Evolutionary conservation across 352 stramenopile genomes (phyloP).

Genomic region (Nothophytophthora sp.): DNA sequence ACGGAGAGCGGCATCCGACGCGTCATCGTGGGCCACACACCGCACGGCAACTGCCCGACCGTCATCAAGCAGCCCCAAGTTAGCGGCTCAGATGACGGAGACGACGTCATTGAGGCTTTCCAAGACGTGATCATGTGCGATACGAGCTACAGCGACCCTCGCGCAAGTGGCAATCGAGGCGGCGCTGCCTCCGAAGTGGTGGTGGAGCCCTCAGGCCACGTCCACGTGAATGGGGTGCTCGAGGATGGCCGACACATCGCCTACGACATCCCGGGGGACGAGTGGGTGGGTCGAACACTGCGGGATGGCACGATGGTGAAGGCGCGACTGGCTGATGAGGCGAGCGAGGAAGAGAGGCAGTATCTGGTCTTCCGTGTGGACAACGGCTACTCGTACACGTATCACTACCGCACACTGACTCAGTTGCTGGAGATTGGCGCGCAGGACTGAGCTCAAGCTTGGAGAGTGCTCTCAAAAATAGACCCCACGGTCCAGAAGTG

Average conservation of each 20-base stretch:
- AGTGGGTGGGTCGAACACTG: slow-evolving; percentile 49
- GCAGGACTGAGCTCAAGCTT: slow-evolving; percentile 7
- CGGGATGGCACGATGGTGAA: slow-evolving; percentile 67
- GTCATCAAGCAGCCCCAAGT: slow-evolving; percentile 62
- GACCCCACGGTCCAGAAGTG: too few species aligned
- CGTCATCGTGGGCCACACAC: slow-evolving; percentile 91
- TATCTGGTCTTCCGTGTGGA: slow-evolving; percentile 69
- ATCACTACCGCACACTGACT: slow-evolving; percentile 35
- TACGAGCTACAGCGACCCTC: slow-evolving; percentile 91
- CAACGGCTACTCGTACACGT: slow-evolving; percentile 66
- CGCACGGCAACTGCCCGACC: slow-evolving; percentile 91
- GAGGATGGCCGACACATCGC: slow-evolving; percentile 45
- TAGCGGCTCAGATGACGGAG: slow-evolving; percentile 11
- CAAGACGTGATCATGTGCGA: slow-evolving; percentile 91
- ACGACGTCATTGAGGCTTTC: slow-evolving; percentile 30
- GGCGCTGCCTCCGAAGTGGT: slow-evolving; percentile 76
- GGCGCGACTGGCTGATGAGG: slow-evolving; percentile 39
- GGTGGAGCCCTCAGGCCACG: slow-evolving; percentile 49
- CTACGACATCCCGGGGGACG: slow-evolving; percentile 39
- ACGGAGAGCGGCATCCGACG: slow-evolving; percentile 75
- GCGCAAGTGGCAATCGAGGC: slow-evolving; percentile 74
- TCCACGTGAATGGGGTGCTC: slow-evolving; percentile 59
- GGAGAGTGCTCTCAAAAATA: neutral
- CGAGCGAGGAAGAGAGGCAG: slow-evolving; percentile 15
- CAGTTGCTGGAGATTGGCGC: slow-evolving; percentile 34